phyloP scores from a whole-genome alignment of 2,329 filamentous ascomycete genomes.

The Alternaria sp. region DNA sequence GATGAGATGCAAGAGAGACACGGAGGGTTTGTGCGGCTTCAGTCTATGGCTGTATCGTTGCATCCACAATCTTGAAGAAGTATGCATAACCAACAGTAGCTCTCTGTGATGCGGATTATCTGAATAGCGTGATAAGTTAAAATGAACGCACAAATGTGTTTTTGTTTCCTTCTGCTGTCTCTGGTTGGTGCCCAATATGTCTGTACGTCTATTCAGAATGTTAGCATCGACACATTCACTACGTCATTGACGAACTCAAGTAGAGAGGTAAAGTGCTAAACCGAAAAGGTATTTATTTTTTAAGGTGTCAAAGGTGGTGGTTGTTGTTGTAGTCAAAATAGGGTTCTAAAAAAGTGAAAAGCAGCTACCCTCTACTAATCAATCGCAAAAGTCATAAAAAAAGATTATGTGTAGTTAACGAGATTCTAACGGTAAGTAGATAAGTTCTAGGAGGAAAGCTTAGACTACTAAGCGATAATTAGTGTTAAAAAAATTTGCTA shows the following conservation, averaged over 20 bases:
- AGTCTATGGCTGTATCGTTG: neutral
- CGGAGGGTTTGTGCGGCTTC: neutral
- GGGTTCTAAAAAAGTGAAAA: no score
- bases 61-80: neutral
- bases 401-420: no score
- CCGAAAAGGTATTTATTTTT: neutral
- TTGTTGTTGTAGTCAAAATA: no score
- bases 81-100: neutral
- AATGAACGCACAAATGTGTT: neutral
- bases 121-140: neutral
- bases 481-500: no score
- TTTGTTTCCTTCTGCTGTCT: neutral
- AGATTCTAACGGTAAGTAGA: no score
- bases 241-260: neutral
- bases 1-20: slow-evolving; percentile 9
- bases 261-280: neutral
- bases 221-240: neutral
- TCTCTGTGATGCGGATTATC: neutral
- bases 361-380: no score
- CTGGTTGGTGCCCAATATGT: neutral
- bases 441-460: no score
- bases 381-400: no score
- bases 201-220: neutral
- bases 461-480: no score
- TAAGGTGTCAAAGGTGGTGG: no score